phyloP scores from a whole-genome alignment of 352 stramenopile species.

The Globisporangium echinulatum region DNA sequence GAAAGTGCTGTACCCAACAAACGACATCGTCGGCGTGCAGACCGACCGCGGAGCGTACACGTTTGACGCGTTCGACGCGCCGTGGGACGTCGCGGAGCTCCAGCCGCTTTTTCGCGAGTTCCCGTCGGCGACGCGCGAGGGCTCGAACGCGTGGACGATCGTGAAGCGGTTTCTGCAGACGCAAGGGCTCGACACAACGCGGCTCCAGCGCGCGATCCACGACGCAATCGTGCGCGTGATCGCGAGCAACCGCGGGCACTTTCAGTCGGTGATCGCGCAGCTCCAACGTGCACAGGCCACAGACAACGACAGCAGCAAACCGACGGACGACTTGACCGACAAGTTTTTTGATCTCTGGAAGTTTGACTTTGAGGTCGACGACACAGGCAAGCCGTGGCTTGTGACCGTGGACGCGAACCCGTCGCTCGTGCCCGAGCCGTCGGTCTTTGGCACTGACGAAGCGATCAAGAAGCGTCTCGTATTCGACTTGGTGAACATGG shows the following conservation, averaged over 20 bases:
- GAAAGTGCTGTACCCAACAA: constrained; percentile 50
- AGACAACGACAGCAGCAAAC: constrained; percentile 11
- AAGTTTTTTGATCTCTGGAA: constrained; percentile 94
- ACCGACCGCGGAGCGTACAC: constrained; percentile 48
- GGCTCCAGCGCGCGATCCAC: constrained; percentile 62
- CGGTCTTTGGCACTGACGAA: constrained; percentile 58
- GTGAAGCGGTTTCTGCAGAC: constrained; percentile 55
- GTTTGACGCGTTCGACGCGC: constrained; percentile 59
- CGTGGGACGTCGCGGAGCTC: constrained; percentile 67
- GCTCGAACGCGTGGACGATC: constrained; percentile 64
- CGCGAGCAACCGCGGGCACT: constrained; percentile 45
- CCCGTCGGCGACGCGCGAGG: constrained; percentile 36
- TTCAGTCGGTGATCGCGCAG: constrained; percentile 38
- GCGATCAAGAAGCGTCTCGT: constrained; percentile 57
- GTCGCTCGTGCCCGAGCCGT: constrained; percentile 40
- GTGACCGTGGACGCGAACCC: constrained; percentile 82
- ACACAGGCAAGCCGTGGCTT: constrained; percentile 92
- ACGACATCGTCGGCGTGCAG: constrained; percentile 17
- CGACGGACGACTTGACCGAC: constrained; percentile 31
- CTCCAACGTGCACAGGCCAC: constrained; percentile 25
- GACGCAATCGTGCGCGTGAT: constrained; percentile 55
- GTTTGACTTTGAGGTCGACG: constrained; percentile 95
- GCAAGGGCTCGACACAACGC: constrained; percentile 54
- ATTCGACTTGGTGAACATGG: constrained; percentile 61
- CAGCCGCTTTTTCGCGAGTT: constrained; percentile 58